These are phyloP conservation scores for Phialophora verrucosa DNA, from an alignment of 2,329 filamentous ascomycete genomes.

Conservation along the genomic window DNA sequence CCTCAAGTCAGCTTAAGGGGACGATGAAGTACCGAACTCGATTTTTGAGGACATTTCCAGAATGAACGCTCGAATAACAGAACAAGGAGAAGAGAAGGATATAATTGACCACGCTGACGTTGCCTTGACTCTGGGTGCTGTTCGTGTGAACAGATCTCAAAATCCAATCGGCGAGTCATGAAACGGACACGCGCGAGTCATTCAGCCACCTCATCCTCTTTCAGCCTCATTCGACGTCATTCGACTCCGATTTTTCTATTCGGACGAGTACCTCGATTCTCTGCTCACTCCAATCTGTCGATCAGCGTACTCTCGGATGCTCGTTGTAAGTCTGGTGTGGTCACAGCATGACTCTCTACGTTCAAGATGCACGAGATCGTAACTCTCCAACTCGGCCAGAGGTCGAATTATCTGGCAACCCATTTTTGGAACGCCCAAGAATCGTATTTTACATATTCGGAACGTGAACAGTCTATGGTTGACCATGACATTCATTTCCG, in stretches of 20 bases:
- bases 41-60: conserved; percentile 24
- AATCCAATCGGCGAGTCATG: conserved; percentile 13
- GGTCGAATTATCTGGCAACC: conserved; percentile 89
- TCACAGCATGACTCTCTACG: not conserved
- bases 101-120: not conserved
- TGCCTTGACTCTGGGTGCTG: conserved; percentile 12
- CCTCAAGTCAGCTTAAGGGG: conserved; percentile 5
- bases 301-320: not conserved
- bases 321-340: not conserved
- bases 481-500: conserved; percentile 90
- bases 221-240: conserved; percentile 3
- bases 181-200: conserved; percentile 7
- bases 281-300: not conserved
- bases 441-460: conserved; percentile 91
- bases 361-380: conserved; percentile 88
- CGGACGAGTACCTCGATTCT: not conserved
- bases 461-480: conserved; percentile 68
- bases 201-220: not conserved
- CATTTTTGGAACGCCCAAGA: conserved; percentile 99
- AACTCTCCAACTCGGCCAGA: conserved; percentile 89
- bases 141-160: conserved; percentile 20
- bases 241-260: not conserved
- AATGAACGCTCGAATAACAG: not conserved
- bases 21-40: not conserved
- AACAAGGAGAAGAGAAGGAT: not conserved